phyloP scores from a whole-genome alignment of 805 yeast species.

The Ogataea ganodermae region DNA sequence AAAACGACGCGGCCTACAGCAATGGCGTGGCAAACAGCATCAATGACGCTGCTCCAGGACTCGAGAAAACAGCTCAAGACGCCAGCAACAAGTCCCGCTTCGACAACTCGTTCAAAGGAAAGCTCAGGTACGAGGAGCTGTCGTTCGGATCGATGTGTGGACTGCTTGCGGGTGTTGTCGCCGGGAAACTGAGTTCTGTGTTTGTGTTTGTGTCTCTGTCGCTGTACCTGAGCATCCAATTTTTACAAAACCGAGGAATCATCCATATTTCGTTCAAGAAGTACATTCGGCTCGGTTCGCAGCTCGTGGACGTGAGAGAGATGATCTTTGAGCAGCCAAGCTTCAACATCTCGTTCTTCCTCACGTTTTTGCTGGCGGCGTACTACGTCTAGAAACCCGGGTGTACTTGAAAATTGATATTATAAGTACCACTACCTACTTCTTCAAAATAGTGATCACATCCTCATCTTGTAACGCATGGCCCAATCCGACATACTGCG shows the following conservation, averaged over 20 bases:
- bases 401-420: neutral
- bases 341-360: slow-evolving; percentile 57
- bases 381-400: slow-evolving; percentile 38
- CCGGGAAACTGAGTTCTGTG: slow-evolving; percentile 60
- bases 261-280: slow-evolving; percentile 45
- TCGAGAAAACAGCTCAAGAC: slow-evolving; percentile 18
- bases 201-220: slow-evolving; percentile 53
- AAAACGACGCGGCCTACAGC: slow-evolving; percentile 24
- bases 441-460: slow-evolving; percentile 91
- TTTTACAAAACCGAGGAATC: slow-evolving; percentile 56
- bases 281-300: slow-evolving; percentile 39
- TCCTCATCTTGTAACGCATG: slow-evolving; percentile 93
- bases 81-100: slow-evolving; percentile 24
- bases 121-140: slow-evolving; percentile 60
- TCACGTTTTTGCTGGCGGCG: slow-evolving; percentile 61
- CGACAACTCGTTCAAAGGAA: slow-evolving; percentile 45
- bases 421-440: slow-evolving; percentile 29
- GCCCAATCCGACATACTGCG: slow-evolving; percentile 88
- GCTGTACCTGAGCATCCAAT: slow-evolving; percentile 47
- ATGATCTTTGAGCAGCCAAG: slow-evolving; percentile 61
- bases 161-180: slow-evolving; percentile 54
- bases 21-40: slow-evolving; percentile 16
- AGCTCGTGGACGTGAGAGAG: slow-evolving; percentile 46
- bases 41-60: slow-evolving; percentile 10
- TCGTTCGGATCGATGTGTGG: slow-evolving; percentile 67